Evolutionary conservation across 2,329 filamentous ascomycete genomes (phyloP), one percentile per base, ranked within the genome.

Genomic region (Remersonia thermophila): DNA sequence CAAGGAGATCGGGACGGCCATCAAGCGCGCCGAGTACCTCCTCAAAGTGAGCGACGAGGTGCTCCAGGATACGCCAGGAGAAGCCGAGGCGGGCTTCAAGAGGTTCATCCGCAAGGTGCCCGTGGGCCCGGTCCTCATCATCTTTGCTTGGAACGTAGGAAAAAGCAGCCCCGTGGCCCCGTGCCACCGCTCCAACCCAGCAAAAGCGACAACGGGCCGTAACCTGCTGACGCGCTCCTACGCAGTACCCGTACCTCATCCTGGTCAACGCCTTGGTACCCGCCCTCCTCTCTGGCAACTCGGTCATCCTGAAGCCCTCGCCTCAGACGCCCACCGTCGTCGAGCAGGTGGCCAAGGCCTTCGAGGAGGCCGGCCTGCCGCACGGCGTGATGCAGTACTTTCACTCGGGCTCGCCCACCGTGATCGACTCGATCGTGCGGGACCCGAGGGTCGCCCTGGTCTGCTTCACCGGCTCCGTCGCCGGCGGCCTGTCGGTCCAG

Each of bases 121-220:
- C 1, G 73, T 95, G 35, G 89, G 89, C 1, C 85, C 86, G 9
- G 82, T 91, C 12, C 69, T 96, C 40, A 71, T 95, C 46, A 75
- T 96, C 42, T 95, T 95, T 60, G 82, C 89, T 1, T 96, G 89
- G 89, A 96, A 96, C 62, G 86, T 91, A 61, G 62, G 84, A 23
- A 23, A 9, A 23, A 23, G 20, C n/a, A n/a, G n/a, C n/a, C n/a
- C n/a, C n/a, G n/a, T n/a, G n/a, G n/a, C n/a, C n/a, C n/a, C n/a
- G n/a, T n/a, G n/a, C n/a, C n/a, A n/a, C n/a, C n/a, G n/a, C n/a
- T n/a, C n/a, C n/a, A n/a, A n/a, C n/a, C n/a, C n/a, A n/a, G n/a
- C n/a, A n/a, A n/a, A n/a, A n/a, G n/a, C n/a, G n/a, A n/a, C n/a
- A n/a, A n/a, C n/a, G n/a, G n/a, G n/a, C n/a, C n/a, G n/a, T n/a